Evolutionary conservation across 2,329 filamentous ascomycete genomes (phyloP).

Genomic region (Nigrospora osmanthi): DNA sequence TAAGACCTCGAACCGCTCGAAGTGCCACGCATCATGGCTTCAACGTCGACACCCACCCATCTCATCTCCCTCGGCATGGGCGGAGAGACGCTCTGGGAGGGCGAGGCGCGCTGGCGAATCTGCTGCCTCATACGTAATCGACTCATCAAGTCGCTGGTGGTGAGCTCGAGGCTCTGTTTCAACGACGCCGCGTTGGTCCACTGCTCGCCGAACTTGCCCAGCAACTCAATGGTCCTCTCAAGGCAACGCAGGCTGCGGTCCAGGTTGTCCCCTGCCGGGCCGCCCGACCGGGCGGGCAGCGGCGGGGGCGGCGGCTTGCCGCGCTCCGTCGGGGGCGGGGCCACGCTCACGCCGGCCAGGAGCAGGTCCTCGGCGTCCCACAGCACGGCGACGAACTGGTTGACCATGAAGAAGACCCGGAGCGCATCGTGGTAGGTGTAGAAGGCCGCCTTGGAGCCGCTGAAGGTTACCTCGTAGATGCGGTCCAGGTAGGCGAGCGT

Average conservation of each 20-base stretch:
- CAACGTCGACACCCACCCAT: slow-evolving; percentile 37
- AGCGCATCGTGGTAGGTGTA: slow-evolving; percentile 85
- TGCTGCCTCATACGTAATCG: slow-evolving; percentile 31
- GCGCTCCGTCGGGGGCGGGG: slow-evolving; percentile 32
- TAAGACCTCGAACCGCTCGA: slow-evolving; percentile 2
- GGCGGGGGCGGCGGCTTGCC: slow-evolving; percentile 44
- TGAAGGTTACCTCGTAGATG: slow-evolving; percentile 60
- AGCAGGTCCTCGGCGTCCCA: slow-evolving; percentile 49
- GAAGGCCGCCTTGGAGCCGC: slow-evolving; percentile 53
- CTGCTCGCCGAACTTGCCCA: slow-evolving; percentile 48
- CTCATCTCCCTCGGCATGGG: slow-evolving; percentile 25
- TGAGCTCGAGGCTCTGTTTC: slow-evolving; percentile 43
- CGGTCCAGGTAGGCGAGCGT: slow-evolving; percentile 73
- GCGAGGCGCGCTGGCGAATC: slow-evolving; percentile 24
- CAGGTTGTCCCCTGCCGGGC: slow-evolving; percentile 38
- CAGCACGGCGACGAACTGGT: slow-evolving; percentile 55
- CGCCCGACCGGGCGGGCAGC: slow-evolving; percentile 36
- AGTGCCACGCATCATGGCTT: slow-evolving; percentile 31
- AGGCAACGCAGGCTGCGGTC: slow-evolving; percentile 49
- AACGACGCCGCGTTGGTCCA: slow-evolving; percentile 51
- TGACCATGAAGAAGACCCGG: slow-evolving; percentile 69
- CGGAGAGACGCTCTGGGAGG: slow-evolving; percentile 16
- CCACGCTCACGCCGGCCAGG: slow-evolving; percentile 39
- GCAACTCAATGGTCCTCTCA: slow-evolving; percentile 42
- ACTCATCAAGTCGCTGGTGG: slow-evolving; percentile 35